A percentile compares a stretch with the other conserved stretches of the same genome.
phyloP scores from a whole-genome alignment of 805 yeast species.

The Candida yuanshanica region DNA sequence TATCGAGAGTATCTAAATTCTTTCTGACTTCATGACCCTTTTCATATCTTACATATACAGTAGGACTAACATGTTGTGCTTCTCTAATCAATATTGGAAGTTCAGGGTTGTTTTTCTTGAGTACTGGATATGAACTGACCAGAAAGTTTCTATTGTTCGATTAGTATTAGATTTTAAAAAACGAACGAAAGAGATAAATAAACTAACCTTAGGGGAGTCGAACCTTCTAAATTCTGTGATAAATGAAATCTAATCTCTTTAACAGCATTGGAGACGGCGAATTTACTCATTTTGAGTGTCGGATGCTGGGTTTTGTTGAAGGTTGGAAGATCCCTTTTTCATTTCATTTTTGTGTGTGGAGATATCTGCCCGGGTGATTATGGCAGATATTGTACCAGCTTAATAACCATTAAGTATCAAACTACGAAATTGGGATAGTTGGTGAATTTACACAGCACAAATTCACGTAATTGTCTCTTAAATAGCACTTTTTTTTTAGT shows the following conservation, averaged over 20 bases:
- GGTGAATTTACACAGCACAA: too few relatives aligned
- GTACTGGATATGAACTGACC: conserved; percentile 54
- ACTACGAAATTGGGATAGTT: too few relatives aligned
- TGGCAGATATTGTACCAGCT: too few relatives aligned
- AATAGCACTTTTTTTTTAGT: too few relatives aligned
- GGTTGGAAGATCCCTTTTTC: too few relatives aligned
- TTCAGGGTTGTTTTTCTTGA: conserved; percentile 56
- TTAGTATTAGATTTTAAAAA: not conserved
- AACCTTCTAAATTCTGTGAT: conserved; percentile 72
- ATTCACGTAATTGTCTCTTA: too few relatives aligned
- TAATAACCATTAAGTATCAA: too few relatives aligned
- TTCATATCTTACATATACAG: conserved; percentile 67
- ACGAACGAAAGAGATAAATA: not conserved
- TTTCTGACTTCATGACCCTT: conserved; percentile 30
- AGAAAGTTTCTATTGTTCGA: conserved; percentile 46
- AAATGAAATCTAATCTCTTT: conserved; percentile 79
- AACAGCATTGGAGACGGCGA: conserved; percentile 42
- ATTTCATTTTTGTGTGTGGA: too few relatives aligned
- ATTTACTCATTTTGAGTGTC: conserved; percentile 24
- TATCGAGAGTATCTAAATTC: conserved; percentile 30
- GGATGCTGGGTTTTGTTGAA: too few relatives aligned
- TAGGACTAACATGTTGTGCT: conserved; percentile 56
- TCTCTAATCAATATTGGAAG: conserved; percentile 78
- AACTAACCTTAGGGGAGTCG: conserved; percentile 52
- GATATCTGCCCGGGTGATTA: too few relatives aligned